Conservation (phyloP, 2,329 filamentous ascomycete genomes). For the Trichoderma breve region DNA sequence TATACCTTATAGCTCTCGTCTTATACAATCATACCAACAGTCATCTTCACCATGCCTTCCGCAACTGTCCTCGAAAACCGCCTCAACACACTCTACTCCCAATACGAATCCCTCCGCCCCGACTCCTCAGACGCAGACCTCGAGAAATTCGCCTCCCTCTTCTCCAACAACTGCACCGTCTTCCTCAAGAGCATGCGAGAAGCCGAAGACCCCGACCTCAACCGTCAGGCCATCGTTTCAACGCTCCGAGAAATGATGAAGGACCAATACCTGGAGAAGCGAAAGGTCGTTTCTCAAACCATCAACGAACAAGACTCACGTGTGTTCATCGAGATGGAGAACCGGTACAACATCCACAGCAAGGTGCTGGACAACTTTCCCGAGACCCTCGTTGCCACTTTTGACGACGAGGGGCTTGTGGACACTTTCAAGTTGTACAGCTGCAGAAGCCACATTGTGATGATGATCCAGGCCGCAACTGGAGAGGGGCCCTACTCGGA, state of each 20-base stretch:
- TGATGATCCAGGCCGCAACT: background rate
- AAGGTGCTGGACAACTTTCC: background rate
- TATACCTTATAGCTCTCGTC: too few relatives aligned
- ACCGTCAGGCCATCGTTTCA: background rate
- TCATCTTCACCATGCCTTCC: background rate
- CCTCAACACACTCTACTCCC: background rate
- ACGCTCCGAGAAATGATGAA: background rate
- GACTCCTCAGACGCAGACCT: background rate
- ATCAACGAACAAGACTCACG: background rate
- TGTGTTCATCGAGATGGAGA: background rate
- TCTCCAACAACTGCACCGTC: background rate
- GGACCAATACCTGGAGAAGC: background rate
- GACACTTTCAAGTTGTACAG: background rate
- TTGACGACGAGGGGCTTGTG: background rate
- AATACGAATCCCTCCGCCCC: background rate
- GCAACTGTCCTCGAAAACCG: background rate
- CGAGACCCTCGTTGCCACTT: conserved; percentile 11
- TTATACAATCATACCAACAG: background rate
- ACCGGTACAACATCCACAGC: background rate
- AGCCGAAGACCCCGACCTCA: background rate
- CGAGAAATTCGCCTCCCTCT: background rate
- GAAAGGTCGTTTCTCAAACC: background rate
- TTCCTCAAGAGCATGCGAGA: conserved; percentile 5
- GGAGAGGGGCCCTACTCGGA: background rate
- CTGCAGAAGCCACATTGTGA: background rate